Evolutionary conservation across 1,284 basidiomycete species (phyloP).

Genomic region (Meripilus lineatus): DNA sequence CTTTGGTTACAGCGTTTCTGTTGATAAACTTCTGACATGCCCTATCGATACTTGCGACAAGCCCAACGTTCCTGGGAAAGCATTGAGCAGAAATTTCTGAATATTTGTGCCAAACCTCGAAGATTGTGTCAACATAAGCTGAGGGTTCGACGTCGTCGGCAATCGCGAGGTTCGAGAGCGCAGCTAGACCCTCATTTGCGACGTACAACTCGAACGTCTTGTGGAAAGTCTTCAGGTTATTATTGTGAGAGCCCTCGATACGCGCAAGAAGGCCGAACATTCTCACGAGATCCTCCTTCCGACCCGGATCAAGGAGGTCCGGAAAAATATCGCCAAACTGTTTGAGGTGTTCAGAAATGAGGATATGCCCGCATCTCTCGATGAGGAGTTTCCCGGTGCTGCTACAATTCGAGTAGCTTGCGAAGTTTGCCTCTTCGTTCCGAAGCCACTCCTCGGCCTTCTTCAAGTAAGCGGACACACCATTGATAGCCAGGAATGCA

Average conservation of each 20-base stretch:
- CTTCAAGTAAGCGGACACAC: constrained; percentile 94
- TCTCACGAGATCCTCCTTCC: constrained; percentile 96
- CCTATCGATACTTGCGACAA: constrained; percentile 83
- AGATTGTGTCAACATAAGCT: constrained; percentile 89
- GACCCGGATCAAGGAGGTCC: constrained; percentile 71
- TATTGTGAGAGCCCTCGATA: no score
- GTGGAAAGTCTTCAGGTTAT: constrained; percentile 89
- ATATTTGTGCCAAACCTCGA: constrained; percentile 92
- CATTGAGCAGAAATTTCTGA: constrained; percentile 86
- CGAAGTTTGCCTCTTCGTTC: constrained; percentile 95
- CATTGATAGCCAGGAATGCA: constrained; percentile 86
- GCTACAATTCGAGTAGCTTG: constrained; percentile 90
- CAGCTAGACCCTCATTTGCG: constrained; percentile 82
- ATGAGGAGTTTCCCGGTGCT: constrained; percentile 86
- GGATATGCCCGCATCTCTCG: constrained; percentile 87
- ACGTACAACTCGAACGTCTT: constrained; percentile 72
- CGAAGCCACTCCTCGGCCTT: constrained; percentile 90
- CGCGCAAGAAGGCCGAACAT: constrained; percentile 85
- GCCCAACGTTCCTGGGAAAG: constrained; percentile 92
- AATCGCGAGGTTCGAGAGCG: constrained; percentile 80
- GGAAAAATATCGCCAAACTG: constrained; percentile 97
- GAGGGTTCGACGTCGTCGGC: constrained; percentile 81
- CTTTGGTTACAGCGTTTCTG: constrained; percentile 84
- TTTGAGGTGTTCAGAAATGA: constrained; percentile 86
- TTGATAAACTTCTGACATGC: constrained; percentile 98